Evolutionary conservation across 768 basidiomycete species (phyloP), one percentile per base, ranked within the genome.

Genomic region (Leccinum arenicola): DNA sequence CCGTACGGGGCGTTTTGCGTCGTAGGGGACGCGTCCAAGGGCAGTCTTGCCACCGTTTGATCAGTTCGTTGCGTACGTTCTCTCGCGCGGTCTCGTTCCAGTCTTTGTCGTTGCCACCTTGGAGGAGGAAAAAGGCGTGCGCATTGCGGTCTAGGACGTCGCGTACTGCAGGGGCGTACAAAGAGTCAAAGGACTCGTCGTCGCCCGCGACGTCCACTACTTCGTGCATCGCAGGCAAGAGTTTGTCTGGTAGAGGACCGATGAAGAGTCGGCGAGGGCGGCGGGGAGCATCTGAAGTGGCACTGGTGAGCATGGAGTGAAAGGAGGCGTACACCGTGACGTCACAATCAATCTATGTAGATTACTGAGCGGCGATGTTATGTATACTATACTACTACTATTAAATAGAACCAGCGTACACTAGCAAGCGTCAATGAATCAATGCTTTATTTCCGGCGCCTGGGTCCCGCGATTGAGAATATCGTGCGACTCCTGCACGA

Each of bases 161-260:
- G 68, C 62, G 79, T 17, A 63, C 62, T 11, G 70, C 78, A 3
- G 56, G 75, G 70, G 58, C 35, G n/a, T 71, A 66, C 29, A 55
- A 84, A 69, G 52, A 75, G 66, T 60, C 77, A 68, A 59, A 38
- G 31, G 59, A 21, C 4, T 72, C 75, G 62, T 73, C 74, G 61
- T 73, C 71, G n/a, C 73, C 53, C 52, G 53, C 6, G 6, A 38
- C 47, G 23, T 48, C 59, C 11, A 19, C 10, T 17, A 62, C 67
- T n/a, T 68, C 69, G 62, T 83, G 78, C 49, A 74, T 72, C 53
- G 70, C 72, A 4, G 73, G 73, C 56, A 83, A 72, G 57, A 84
- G 77, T 57, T 79, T 82, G 66, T 87, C 84, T 12, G 89, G 90
- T 77, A 92, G 80, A 4, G 91, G 88, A 0, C 91, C 91, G 48